Evolutionary conservation across 2,329 filamentous ascomycete species (phyloP).

Genomic region (Xylariaceae sp.): DNA sequence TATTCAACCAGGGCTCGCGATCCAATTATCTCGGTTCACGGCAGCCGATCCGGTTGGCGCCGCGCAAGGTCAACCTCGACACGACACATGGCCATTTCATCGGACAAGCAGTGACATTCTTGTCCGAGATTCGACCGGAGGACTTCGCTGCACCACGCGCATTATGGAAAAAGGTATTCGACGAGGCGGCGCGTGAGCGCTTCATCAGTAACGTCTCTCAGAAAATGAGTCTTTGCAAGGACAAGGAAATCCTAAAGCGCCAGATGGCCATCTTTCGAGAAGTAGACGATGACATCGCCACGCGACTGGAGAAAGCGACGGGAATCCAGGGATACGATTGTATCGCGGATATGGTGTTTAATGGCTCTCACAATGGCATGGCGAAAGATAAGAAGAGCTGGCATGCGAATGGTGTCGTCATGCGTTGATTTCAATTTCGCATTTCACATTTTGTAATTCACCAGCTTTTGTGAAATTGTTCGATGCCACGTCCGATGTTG

Average conservation of each 20-base stretch:
- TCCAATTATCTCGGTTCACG: constrained; percentile 46
- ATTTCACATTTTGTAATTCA: too few relatives aligned
- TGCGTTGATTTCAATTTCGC: too few relatives aligned
- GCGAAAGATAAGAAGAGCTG: constrained; percentile 32
- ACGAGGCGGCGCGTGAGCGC: constrained; percentile 50
- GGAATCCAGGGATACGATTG: constrained; percentile 56
- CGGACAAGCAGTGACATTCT: constrained; percentile 34
- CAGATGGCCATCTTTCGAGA: constrained; percentile 62
- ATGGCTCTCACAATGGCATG: constrained; percentile 58
- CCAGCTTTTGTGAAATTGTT: too few relatives aligned
- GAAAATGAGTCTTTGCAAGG: constrained; percentile 54
- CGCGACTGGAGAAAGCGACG: constrained; percentile 55
- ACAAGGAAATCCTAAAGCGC: constrained; percentile 56
- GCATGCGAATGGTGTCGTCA: constrained; percentile 46
- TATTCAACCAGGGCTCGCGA: constrained; percentile 60
- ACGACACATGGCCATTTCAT: constrained; percentile 37
- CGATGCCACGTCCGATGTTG: too few relatives aligned
- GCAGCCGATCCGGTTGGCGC: constrained; percentile 33
- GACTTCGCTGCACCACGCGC: constrained; percentile 46
- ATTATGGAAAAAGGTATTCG: constrained; percentile 57
- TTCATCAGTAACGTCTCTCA: constrained; percentile 56
- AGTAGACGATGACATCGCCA: constrained; percentile 53
- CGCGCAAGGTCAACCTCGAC: constrained; percentile 34
- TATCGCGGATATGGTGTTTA: constrained; percentile 50
- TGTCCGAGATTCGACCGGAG: constrained; percentile 36